Evolutionary conservation across 352 stramenopile species (phyloP).

Genomic region (Globisporangium recalcitrans): DNA sequence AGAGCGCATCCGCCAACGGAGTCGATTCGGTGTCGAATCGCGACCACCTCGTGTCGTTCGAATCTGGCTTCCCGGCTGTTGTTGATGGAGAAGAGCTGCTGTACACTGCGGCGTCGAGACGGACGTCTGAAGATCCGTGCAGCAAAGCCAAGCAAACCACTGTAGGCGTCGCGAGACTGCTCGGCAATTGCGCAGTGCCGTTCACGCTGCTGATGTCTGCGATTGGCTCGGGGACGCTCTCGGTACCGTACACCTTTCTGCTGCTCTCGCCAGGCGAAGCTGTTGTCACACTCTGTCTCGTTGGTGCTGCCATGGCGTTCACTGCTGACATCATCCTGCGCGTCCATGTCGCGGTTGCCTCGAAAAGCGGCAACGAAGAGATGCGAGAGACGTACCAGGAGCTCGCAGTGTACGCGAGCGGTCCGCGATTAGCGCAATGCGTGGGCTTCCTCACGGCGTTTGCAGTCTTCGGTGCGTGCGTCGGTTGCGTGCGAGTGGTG

Average conservation of each 20-base stretch:
- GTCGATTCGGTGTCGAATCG: slow-evolving; percentile 2
- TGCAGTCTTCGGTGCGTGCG: slow-evolving; percentile 71
- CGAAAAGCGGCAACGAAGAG: slow-evolving; percentile 26
- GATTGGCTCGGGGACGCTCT: slow-evolving; percentile 47
- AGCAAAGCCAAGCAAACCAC: slow-evolving; percentile 16
- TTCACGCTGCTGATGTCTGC: slow-evolving; percentile 57
- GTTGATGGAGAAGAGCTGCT: slow-evolving; percentile 21
- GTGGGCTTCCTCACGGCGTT: slow-evolving; percentile 62
- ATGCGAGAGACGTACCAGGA: slow-evolving; percentile 60
- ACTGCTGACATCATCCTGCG: slow-evolving; percentile 60
- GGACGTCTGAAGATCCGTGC: slow-evolving; percentile 8
- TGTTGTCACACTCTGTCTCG: slow-evolving; percentile 34
- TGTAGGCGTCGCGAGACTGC: slow-evolving; percentile 2
- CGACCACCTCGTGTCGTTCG: slow-evolving; percentile 21
- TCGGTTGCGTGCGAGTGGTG: slow-evolving; percentile 66
- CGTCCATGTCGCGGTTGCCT: slow-evolving; percentile 51
- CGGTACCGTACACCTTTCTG: slow-evolving; percentile 67
- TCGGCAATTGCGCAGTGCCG: slow-evolving; percentile 14
- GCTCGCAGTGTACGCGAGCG: slow-evolving; percentile 49
- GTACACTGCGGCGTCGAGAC: slow-evolving; percentile 1
- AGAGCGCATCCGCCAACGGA: not conserved
- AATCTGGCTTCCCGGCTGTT: slow-evolving; percentile 17
- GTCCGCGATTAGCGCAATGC: slow-evolving; percentile 40
- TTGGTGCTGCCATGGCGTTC: slow-evolving; percentile 65
- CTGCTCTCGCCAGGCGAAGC: slow-evolving; percentile 39